These are phyloP conservation scores for Juglanconis sp. DNA, from an alignment of 2,329 filamentous ascomycete genomes.

Conservation along the genomic window DNA sequence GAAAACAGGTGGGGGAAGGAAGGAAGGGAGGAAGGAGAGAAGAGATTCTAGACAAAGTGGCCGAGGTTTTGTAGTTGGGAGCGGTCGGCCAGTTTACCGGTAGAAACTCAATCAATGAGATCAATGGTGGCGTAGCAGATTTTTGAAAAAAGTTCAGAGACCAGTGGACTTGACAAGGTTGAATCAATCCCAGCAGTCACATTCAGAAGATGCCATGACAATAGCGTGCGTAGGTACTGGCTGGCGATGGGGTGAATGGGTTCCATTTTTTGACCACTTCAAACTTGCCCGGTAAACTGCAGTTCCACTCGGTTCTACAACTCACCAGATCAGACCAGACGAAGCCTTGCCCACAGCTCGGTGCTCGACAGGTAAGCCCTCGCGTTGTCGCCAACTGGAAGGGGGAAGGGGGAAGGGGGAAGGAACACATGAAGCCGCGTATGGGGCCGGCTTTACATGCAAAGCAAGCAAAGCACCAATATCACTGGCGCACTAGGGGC, in stretches of 20 bases:
- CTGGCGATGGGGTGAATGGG: too few relatives aligned
- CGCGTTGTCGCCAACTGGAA: too few relatives aligned
- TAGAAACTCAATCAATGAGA: neutral
- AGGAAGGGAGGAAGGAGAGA: slow-evolving; percentile 3
- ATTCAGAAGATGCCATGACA: neutral
- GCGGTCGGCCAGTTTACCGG: neutral
- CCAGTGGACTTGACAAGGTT: neutral
- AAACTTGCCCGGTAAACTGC: neutral
- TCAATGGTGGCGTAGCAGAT: too few relatives aligned
- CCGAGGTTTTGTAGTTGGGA: neutral
- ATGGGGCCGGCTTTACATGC: too few relatives aligned
- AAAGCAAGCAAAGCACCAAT: neutral
- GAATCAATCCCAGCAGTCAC: neutral
- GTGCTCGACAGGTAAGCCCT: too few relatives aligned
- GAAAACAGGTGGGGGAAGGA: slow-evolving; percentile 3
- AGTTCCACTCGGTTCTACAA: neutral
- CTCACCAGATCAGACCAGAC: neutral
- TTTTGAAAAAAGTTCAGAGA: neutral
- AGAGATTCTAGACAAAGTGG: neutral
- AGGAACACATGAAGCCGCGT: too few relatives aligned
- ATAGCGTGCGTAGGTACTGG: neutral
- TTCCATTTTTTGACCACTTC: neutral
- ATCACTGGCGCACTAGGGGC: neutral
- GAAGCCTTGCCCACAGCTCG: neutral
- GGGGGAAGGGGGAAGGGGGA: too few relatives aligned